Evolutionary conservation across 2,329 filamentous ascomycete genomes (phyloP), one percentile per base, ranked within the genome.

Genomic region (Plectosphaerella sp.): DNA sequence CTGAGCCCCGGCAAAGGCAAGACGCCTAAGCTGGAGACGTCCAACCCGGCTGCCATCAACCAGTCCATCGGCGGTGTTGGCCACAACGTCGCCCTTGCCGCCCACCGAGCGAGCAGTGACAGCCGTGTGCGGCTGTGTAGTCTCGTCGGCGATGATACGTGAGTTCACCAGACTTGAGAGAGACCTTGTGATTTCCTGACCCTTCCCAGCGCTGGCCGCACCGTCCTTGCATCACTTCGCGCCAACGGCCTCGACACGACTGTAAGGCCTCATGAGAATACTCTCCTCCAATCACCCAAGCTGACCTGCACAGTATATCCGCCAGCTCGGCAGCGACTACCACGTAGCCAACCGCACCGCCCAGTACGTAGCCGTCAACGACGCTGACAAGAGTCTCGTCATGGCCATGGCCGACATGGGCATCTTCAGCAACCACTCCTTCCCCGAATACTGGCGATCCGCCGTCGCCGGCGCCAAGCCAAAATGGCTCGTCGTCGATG

Each of bases 371-470:
- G 88, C 93, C 15, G 76, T 97, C 58, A 99, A 97, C 65, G 89
- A 95, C 63, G 76, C 76, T 1, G 83, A 87, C 54, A 95, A 91
- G 67, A 88, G 92, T 57, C 81, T 99, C 3, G 79, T 92, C n/a
- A 71, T 97, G 57, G 93, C 91, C 45, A 96, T 97, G 90, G 92
- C 93, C 5, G 94, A 97, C 65, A 97, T 97, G 91, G 82, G 78
- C 51, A 93, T 96, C 60, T 82, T 96, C 47, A 79, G 84, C n/a
- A 64, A 71, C 15, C 72, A 79, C 54, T 73, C 75, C 1, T 78
- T 80, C 55, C 68, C 76, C 0, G 66, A 74, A 9, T 72, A 79
- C 58, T 91, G 87, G 85, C 76, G 78, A 48, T 77, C 82, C 1
- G 73, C 82, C 25, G 71, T 91, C 8, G 67, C 72, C 12, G 68